phyloP scores from a whole-genome alignment of 2,329 filamentous ascomycete genomes.

The Orbilia quercus region DNA sequence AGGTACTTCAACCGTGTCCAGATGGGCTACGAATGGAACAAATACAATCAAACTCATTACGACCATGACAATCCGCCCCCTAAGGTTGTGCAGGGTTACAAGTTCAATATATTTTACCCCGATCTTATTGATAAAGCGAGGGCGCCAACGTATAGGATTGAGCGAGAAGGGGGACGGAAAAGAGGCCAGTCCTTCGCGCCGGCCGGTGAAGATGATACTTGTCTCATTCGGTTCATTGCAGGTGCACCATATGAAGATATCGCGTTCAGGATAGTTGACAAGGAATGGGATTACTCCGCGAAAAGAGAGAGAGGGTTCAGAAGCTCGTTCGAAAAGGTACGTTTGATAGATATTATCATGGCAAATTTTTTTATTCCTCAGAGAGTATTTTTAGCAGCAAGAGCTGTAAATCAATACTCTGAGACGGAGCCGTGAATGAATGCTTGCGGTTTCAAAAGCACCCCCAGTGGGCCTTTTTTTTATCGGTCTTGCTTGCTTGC shows the following conservation, averaged over 20 bases:
- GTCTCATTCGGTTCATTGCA: conserved; percentile 92
- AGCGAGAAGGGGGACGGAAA: conserved; percentile 88
- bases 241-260: conserved; percentile 97
- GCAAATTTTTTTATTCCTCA: conserved; percentile 11
- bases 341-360: conserved; percentile 60
- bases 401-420: neutral
- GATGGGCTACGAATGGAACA: conserved; percentile 99
- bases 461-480: neutral
- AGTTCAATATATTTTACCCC: conserved; percentile 99
- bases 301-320: conserved; percentile 94
- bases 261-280: conserved; percentile 96
- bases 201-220: conserved; percentile 96
- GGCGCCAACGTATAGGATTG: conserved; percentile 94
- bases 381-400: conserved; percentile 37
- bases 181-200: conserved; percentile 91
- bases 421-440: conserved; percentile 8
- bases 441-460: conserved; percentile 15
- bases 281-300: conserved; percentile 98
- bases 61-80: conserved; percentile 98
- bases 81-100: conserved; percentile 98
- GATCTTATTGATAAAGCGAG: conserved; percentile 95
- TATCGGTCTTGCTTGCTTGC: conserved; percentile 4
- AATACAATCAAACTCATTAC: conserved; percentile 99
- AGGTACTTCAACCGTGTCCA: conserved; percentile 97
- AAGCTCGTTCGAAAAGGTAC: conserved; percentile 96